A percentile compares a stretch with the other conserved stretches of the same genome.
phyloP scores from a whole-genome alignment of 305 asterid species.

The Fraxinus latifolia region DNA sequence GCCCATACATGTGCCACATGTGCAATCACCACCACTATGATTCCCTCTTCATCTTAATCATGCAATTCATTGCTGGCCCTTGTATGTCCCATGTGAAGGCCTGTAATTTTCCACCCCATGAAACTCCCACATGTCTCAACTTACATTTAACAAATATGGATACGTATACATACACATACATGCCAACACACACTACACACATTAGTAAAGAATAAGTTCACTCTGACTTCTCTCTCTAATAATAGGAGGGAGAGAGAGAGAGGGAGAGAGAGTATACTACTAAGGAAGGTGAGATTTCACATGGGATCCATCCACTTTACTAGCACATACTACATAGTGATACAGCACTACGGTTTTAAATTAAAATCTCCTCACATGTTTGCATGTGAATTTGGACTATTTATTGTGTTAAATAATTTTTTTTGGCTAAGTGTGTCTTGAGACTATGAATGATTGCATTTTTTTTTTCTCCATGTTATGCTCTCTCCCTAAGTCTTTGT shows the following conservation, averaged over 20 bases:
- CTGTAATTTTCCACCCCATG: constrained; percentile 18
- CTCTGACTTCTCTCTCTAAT: constrained; percentile 31
- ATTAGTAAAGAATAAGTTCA: background rate
- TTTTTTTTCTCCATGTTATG: constrained; percentile 14
- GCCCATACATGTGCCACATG: constrained; percentile 25
- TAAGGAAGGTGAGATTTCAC: constrained; percentile 31
- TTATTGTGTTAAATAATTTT: constrained; percentile 12
- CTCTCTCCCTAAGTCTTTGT: background rate
- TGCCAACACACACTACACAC: background rate
- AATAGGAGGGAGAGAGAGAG: constrained; percentile 11
- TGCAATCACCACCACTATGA: constrained; percentile 16
- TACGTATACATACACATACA: background rate
- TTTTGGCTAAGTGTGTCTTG: constrained; percentile 13
- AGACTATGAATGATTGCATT: constrained; percentile 17
- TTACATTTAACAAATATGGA: background rate
- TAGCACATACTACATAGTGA: constrained; percentile 23
- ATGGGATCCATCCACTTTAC: constrained; percentile 34
- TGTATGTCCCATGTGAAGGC: constrained; percentile 27
- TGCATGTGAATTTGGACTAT: constrained; percentile 41
- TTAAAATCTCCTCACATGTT: constrained; percentile 35
- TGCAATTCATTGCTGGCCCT: background rate
- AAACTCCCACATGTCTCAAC: background rate
- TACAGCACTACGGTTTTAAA: constrained; percentile 26
- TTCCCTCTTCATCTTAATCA: constrained; percentile 6
- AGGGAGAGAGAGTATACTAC: background rate